Conservation (phyloP, 208 protist species). For the Trypanosomatidae sp. region DNA sequence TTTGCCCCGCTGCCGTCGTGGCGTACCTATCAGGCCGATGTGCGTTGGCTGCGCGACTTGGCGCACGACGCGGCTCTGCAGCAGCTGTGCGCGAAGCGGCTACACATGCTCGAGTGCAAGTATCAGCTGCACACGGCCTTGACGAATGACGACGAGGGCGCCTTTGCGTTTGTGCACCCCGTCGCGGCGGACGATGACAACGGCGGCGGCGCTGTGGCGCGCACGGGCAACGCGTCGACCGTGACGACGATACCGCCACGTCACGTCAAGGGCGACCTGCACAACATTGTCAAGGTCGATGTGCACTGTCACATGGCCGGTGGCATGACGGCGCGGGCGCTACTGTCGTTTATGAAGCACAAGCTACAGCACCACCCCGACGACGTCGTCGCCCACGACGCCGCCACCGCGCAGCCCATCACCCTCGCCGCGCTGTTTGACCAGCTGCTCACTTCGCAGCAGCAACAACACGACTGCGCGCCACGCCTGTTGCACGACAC, state of each 20-base stretch:
- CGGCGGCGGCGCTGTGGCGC: background rate
- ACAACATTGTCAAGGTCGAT: conserved; percentile 79
- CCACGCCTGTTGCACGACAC: too few species aligned
- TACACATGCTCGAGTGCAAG: conserved; percentile 78
- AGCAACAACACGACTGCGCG: background rate
- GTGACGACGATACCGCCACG: background rate
- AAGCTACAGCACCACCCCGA: conserved; percentile 38
- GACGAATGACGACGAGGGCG: conserved; percentile 66
- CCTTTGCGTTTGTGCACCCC: conserved; percentile 4
- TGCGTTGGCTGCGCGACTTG: conserved; percentile 22
- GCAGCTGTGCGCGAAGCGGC: conserved; percentile 43
- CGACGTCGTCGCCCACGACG: conserved; percentile 55
- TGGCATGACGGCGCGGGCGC: conserved; percentile 56
- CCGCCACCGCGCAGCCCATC: conserved; percentile 13
- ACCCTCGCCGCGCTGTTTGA: conserved; percentile 25
- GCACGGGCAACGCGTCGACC: background rate
- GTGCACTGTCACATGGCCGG: conserved; percentile 75
- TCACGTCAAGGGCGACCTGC: conserved; percentile 24
- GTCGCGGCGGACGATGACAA: background rate
- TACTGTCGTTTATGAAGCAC: conserved; percentile 54
- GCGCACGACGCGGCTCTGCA: conserved; percentile 35
- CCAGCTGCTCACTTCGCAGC: conserved; percentile 7
- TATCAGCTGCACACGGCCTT: conserved; percentile 61
- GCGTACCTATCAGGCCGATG: conserved; percentile 45
- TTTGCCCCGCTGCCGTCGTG: conserved; percentile 36